Percentiles rank a stretch among this genome's conserved stretches.
Evolutionary conservation across 768 basidiomycete species (phyloP).

Genomic region (Naganishia vishniacii): DNA sequence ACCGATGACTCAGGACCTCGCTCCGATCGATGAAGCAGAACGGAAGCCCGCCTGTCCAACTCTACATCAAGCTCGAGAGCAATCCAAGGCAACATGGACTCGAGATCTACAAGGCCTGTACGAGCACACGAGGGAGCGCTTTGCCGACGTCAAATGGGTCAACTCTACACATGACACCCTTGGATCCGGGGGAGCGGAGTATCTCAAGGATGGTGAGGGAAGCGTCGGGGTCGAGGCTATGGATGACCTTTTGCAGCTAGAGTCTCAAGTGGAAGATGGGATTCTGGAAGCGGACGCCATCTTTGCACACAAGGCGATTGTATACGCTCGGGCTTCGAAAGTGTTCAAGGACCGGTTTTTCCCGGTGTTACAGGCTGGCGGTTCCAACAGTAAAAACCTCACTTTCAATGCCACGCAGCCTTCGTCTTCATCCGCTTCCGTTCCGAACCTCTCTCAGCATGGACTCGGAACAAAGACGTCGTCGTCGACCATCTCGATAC

Average conservation of each 20-base stretch:
- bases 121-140: slow-evolving; percentile 76
- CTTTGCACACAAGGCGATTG: slow-evolving; percentile 95
- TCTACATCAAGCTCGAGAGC: slow-evolving; percentile 1
- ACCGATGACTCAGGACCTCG: background rate
- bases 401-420: background rate
- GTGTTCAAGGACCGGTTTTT: slow-evolving; percentile 87
- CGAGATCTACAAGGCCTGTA: slow-evolving; percentile 71
- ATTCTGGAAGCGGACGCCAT: slow-evolving; percentile 53
- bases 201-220: slow-evolving; percentile 35
- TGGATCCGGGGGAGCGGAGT: slow-evolving; percentile 52
- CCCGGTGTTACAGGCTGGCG: slow-evolving; percentile 52
- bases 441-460: background rate
- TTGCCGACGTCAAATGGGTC: slow-evolving; percentile 91
- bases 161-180: slow-evolving; percentile 51
- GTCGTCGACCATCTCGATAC: background rate
- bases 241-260: background rate
- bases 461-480: background rate
- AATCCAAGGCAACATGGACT: slow-evolving; percentile 10
- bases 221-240: slow-evolving; percentile 23
- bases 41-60: background rate
- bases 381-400: background rate
- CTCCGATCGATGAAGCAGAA: background rate
- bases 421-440: background rate
- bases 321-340: slow-evolving; percentile 86
- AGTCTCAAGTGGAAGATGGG: background rate